Base-by-base conservation (phyloP, 2,329 filamentous ascomycete genomes). In the Metarhizium album region DNA sequence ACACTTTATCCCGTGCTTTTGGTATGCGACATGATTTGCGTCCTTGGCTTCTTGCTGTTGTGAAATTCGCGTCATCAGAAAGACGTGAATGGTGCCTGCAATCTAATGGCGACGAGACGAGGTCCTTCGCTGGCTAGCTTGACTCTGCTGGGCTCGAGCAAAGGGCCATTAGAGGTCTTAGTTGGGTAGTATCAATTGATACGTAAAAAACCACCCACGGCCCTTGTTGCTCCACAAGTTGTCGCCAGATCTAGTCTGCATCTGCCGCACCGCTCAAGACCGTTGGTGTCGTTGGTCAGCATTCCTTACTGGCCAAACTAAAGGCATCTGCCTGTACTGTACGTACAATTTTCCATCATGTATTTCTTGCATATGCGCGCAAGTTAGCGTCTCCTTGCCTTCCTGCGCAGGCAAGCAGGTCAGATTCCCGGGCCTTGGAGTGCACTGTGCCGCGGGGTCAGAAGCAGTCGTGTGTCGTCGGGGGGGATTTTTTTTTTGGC, bases 11-110 rank as follows among this genome's bases (percentile, higher is more conserved):
- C 11, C 5, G 27, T 29, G 7, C 27, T 29, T 29, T 29, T 9
- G 27, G 7, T 29, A 29, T 29, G 27, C 27, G 37, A 11, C 3
- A 22, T 16, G 5, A 18, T 40, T 40, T 18, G 37, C 3, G 9
- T 22, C 11, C 31, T 43, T 43, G 40, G 5, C 16, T 27, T 35
- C 20, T 22, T 43, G 20, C n/a, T 42, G 20, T 4, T 23, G 37
- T n/a, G 27, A 20, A 54, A 49, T 57, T 58, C 56, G 54, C 57
- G 52, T 52, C 57, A 52, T 58, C 45, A 55, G 43, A 49, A 57
- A 54, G 53, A 54, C 58, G 46, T 62, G 58, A 60, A 60, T 60
- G 60, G 55, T 58, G 61, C 58, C 59, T 54, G 58, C 40, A 33
- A 18, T 23, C 37, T 7, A 23, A 43, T 20, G 38, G 47, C 24